A percentile compares a stretch with the other conserved stretches of the same genome.
Conservation (phyloP, 164 flowering plant genomes). For the Echeveria elegans region DNA sequence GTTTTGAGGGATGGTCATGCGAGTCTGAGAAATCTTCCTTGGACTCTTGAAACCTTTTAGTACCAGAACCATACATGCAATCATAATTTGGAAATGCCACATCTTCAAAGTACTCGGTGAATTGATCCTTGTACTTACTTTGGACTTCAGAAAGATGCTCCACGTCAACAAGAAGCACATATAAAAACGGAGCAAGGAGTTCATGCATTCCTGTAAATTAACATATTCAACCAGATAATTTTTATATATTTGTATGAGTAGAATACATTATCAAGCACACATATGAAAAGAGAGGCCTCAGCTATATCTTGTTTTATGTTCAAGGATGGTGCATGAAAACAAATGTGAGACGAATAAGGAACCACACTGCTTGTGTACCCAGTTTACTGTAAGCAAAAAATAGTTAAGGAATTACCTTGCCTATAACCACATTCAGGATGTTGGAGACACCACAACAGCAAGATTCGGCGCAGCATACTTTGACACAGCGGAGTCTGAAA, state of each 20-base stretch:
- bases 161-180: conserved; percentile 84
- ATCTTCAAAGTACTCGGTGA: conserved; percentile 79
- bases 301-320: background rate
- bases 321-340: background rate
- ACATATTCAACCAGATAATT: background rate
- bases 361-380: no score
- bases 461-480: conserved; percentile 70
- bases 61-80: conserved; percentile 41
- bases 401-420: conserved; percentile 53
- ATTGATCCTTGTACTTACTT: conserved; percentile 63
- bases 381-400: background rate
- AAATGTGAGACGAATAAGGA: background rate
- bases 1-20: conserved; percentile 22
- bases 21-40: conserved; percentile 27
- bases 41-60: conserved; percentile 29
- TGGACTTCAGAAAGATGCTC: conserved; percentile 64
- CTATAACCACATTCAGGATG: conserved; percentile 84
- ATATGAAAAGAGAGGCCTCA: background rate
- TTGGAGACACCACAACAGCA: conserved; percentile 83
- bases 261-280: background rate
- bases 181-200: conserved; percentile 89
- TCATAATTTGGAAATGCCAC: conserved; percentile 53
- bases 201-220: conserved; percentile 98
- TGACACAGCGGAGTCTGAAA: conserved; percentile 84
- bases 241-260: background rate